phyloP scores from a whole-genome alignment of 768 basidiomycete genomes.

The Tremella mesenterica region DNA sequence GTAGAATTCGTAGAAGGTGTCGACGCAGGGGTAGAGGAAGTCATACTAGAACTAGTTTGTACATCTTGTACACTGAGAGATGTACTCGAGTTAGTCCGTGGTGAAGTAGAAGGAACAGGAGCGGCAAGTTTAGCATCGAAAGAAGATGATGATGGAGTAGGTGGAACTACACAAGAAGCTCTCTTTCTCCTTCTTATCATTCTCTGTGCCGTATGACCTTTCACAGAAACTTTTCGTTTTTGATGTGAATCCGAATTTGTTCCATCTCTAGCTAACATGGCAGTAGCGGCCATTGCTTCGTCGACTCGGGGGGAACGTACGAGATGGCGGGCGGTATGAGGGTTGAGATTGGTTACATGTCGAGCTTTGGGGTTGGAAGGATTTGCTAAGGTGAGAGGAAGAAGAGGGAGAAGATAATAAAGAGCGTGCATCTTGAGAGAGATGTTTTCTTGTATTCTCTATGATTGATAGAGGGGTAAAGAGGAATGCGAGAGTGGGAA shows the following conservation, averaged over 20 bases:
- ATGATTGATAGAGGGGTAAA: not conserved
- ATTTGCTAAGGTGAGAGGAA: too few species aligned
- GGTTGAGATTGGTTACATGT: not conserved
- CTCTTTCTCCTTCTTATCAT: not conserved
- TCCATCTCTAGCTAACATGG: too few species aligned
- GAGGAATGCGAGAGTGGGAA: not conserved
- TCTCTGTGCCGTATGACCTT: not conserved
- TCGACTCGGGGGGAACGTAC: not conserved
- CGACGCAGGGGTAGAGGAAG: not conserved
- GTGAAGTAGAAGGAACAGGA: not conserved
- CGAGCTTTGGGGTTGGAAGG: not conserved
- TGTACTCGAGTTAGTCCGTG: not conserved
- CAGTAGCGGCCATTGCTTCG: not conserved
- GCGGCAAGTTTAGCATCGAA: too few species aligned
- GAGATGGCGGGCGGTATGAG: not conserved
- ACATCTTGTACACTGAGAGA: not conserved
- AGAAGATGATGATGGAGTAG: too few species aligned
- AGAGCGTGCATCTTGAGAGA: slow-evolving; percentile 2
- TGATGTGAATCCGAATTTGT: too few species aligned
- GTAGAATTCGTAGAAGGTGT: not conserved
- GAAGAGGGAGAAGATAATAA: slow-evolving; percentile 6
- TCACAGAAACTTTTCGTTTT: not conserved
- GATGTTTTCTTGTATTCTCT: not conserved
- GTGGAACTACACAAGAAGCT: not conserved
- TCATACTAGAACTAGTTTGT: not conserved